Base-by-base conservation (phyloP, 495 filamentous ascomycete genomes). In the Podospora tetraspora region DNA sequence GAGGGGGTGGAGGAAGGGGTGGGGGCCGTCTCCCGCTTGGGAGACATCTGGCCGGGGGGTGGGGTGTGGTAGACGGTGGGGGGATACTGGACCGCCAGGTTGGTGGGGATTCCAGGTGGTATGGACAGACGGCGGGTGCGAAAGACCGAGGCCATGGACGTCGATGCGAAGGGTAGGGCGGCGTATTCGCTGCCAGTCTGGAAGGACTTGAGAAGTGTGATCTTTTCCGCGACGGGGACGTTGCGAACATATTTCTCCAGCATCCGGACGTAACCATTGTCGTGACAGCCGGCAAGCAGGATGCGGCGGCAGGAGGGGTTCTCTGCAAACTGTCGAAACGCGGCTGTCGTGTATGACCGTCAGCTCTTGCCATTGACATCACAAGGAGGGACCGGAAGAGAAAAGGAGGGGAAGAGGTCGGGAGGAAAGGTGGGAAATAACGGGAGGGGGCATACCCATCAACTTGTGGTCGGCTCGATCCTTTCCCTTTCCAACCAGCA, bases 271-370 rank as follows among this genome's bases (percentile, higher is more conserved):
- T 88, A 89, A n/a, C 83, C 82, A 19, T 78, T 78, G 69, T 90
- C 85, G 66, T 89, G 85, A 70, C 86, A 88, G 60, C 82, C 85
- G 19, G 82, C 87, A 32, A 87, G 85, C 67, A 87, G 80, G 23
- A 89, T 83, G 72, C 88, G 85, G 52, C 81, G 84, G 77, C 88
- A 90, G 66, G 85, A 82, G 29, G 81, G 79, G 67, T 84, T 84
- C 37, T 85, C 84, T 3, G 76, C 80, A 70, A 85, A 85, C 16
- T 87, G 73, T 1, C 81, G 79, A 68, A 90, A 87, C 70, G 83
- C 80, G 74, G 84, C 87, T 87, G 62, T 29, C 5, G 22, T 21
- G 34, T 22, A 1, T 13, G 34, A 16, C n/a, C 12, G 21, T 52
- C 21, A 52, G 19, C 21, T 22, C 21, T 21, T 12, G 34, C 29